phyloP scores from a whole-genome alignment of 768 basidiomycete species.

The Termitomyces sp. region DNA sequence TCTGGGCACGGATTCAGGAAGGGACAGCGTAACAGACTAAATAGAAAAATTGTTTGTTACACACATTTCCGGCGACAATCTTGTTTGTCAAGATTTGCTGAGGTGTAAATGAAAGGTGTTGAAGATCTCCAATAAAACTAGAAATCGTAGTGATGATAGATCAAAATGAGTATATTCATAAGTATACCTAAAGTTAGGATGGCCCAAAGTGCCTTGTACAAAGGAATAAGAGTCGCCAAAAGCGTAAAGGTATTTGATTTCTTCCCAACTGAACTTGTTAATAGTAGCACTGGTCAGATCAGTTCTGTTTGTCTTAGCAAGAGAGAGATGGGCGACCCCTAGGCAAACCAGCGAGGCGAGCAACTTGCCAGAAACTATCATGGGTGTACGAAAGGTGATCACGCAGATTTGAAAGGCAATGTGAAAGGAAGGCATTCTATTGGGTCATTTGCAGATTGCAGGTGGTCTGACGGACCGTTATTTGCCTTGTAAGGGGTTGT shows the following conservation, averaged over 20 bases:
- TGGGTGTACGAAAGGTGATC: background rate
- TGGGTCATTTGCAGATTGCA: background rate
- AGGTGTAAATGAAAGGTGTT: slow-evolving; percentile 35
- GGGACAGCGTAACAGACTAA: background rate
- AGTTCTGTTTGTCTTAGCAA: background rate
- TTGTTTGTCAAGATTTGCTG: slow-evolving; percentile 33
- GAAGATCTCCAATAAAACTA: slow-evolving; percentile 46
- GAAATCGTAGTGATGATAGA: background rate
- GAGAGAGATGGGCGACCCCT: background rate
- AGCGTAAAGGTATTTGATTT: slow-evolving; percentile 39
- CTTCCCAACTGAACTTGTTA: slow-evolving; percentile 35
- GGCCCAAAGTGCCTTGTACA: slow-evolving; percentile 41
- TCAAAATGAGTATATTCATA: background rate
- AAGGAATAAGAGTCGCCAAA: slow-evolving; percentile 56
- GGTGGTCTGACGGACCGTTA: background rate
- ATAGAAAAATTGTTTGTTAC: background rate
- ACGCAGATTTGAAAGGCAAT: background rate
- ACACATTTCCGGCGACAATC: slow-evolving; percentile 21
- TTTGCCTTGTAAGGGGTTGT: too few relatives aligned
- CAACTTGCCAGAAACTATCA: background rate
- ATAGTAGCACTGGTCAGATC: background rate
- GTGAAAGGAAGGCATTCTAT: background rate
- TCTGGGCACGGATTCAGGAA: background rate
- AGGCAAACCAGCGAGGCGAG: background rate
- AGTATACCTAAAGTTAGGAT: slow-evolving; percentile 43